These are phyloP conservation scores for Sparassis latifolia DNA, from an alignment of 1,284 basidiomycete species.

Conservation along the genomic window DNA sequence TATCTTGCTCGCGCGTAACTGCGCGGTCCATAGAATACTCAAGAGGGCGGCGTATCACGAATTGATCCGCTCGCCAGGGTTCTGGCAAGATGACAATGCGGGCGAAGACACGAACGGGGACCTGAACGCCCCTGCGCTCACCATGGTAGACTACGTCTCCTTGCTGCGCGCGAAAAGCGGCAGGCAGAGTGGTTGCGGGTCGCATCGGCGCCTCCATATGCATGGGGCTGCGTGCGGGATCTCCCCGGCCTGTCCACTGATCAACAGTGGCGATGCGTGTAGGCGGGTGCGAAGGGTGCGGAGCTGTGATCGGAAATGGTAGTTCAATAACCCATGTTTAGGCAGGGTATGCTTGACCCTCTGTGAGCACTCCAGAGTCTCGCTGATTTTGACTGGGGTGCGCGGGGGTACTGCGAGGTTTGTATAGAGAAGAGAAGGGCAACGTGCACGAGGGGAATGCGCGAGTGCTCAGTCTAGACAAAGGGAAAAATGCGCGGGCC, in stretches of 20 bases:
- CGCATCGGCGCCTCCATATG: constrained; percentile 14
- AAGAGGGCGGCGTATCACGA: constrained; percentile 32
- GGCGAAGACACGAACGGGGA: too few species aligned
- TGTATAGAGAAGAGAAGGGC: constrained; percentile 8
- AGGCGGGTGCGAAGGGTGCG: not conserved
- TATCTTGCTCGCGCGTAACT: constrained; percentile 25
- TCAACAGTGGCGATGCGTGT: not conserved
- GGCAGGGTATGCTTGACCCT: constrained; percentile 23
- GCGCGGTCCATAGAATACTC: constrained; percentile 22
- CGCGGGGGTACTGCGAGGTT: constrained; percentile 22
- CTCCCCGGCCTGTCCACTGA: not conserved
- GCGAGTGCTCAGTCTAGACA: too few species aligned
- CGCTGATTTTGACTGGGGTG: constrained; percentile 23
- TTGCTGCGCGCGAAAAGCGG: constrained; percentile 17
- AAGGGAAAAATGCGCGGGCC: too few species aligned
- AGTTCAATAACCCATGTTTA: constrained; percentile 19
- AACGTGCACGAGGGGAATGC: constrained; percentile 12
- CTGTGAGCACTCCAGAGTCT: constrained; percentile 26
- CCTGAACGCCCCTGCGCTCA: constrained; percentile 3
- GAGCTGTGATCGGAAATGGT: constrained; percentile 19
- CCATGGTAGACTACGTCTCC: constrained; percentile 17
- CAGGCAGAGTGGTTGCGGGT: constrained; percentile 16
- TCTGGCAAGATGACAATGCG: constrained; percentile 17
- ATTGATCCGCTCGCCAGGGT: constrained; percentile 22
- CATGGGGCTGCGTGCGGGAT: constrained; percentile 15